phyloP scores from a whole-genome alignment of 768 basidiomycete genomes.

The Chiua virens region DNA sequence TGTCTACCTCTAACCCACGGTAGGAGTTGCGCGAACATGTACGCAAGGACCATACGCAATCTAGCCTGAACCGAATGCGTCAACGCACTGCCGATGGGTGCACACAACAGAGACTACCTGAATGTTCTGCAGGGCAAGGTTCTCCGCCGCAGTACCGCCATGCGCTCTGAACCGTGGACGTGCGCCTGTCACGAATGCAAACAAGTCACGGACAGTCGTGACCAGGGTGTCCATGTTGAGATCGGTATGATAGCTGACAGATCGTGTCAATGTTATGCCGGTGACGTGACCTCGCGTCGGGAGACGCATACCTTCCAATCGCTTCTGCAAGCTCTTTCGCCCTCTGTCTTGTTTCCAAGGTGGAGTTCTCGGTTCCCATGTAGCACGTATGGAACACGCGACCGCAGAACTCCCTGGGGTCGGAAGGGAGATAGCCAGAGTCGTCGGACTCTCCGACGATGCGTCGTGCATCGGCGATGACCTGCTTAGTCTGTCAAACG shows the following conservation, averaged over 20 bases:
- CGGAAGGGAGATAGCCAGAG: constrained; percentile 81
- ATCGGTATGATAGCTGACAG: constrained; percentile 82
- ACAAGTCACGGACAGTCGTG: constrained; percentile 78
- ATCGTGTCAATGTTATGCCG: neutral
- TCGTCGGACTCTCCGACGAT: constrained; percentile 82
- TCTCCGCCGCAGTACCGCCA: constrained; percentile 86
- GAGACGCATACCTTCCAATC: constrained; percentile 73
- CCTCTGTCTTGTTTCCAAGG: constrained; percentile 75
- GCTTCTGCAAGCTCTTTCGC: constrained; percentile 86
- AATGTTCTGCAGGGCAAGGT: constrained; percentile 96
- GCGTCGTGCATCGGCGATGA: constrained; percentile 87
- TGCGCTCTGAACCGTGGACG: constrained; percentile 80
- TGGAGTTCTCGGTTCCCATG: constrained; percentile 98
- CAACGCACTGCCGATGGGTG: neutral
- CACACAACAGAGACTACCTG: constrained; percentile 48
- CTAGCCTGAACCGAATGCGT: constrained; percentile 60
- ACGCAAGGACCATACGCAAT: constrained; percentile 90
- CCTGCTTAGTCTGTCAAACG: constrained; percentile 63
- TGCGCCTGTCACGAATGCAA: constrained; percentile 74
- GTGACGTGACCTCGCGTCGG: too few relatives aligned
- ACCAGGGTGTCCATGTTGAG: constrained; percentile 96
- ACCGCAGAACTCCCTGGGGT: constrained; percentile 82
- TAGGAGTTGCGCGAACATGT: constrained; percentile 92
- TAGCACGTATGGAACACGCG: constrained; percentile 97
- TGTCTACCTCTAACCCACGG: constrained; percentile 85